Conservation (phyloP, 139 green algal genomes). For the Chlorella sp. region DNA sequence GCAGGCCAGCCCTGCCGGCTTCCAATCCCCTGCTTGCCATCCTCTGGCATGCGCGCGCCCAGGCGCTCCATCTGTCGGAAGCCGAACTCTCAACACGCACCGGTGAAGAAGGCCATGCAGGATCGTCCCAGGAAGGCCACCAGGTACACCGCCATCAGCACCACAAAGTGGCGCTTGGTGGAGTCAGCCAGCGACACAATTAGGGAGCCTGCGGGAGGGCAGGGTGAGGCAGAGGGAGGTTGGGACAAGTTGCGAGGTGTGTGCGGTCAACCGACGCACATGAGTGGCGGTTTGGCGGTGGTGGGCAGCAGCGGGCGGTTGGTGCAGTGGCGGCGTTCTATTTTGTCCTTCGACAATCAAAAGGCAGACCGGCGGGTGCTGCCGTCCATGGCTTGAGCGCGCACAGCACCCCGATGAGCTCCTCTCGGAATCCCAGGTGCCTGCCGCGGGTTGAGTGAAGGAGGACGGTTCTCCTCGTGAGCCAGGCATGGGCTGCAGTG, state of each 20-base stretch:
- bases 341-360: no score
- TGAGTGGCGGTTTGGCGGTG: neutral
- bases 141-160: constrained; percentile 15
- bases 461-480: no score
- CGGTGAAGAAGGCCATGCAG: constrained; percentile 19
- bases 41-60: no score
- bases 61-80: no score
- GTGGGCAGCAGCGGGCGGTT: neutral
- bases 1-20: no score
- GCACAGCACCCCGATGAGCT: constrained; percentile 26
- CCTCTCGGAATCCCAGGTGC: no score
- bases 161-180: neutral
- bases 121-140: neutral
- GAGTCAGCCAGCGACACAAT: constrained; percentile 17
- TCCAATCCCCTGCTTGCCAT: no score
- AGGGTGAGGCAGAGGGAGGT: neutral
- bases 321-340: neutral
- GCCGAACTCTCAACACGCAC: no score
- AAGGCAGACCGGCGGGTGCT: neutral
- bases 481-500: no score
- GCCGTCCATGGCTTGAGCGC: constrained; percentile 25
- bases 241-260: neutral
- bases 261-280: neutral
- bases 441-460: no score
- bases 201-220: constrained; percentile 2